Evolutionary conservation across 768 basidiomycete genomes (phyloP).

Genomic region (Lactarius akahatsu): DNA sequence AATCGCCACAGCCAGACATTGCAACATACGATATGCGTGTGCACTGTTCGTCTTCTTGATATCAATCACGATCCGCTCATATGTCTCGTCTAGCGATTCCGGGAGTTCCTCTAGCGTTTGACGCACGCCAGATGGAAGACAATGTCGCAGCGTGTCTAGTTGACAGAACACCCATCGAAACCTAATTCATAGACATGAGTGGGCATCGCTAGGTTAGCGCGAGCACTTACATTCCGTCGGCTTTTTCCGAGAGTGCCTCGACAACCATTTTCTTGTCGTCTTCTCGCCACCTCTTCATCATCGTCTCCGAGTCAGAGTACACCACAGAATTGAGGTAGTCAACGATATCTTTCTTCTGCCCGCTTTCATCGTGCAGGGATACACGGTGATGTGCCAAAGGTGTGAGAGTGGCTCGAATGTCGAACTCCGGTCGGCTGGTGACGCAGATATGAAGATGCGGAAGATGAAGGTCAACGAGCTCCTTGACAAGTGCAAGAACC

Average conservation of each 20-base stretch:
- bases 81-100: background rate
- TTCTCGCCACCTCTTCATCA: background rate
- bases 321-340: background rate
- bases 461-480: background rate
- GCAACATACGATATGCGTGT: background rate
- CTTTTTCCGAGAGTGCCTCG: background rate
- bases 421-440: background rate
- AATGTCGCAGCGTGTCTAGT: background rate
- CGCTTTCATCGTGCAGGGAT: background rate
- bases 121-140: background rate
- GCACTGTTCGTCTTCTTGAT: background rate
- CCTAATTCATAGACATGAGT: background rate
- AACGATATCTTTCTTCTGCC: background rate
- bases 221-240: background rate
- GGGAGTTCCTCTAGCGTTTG: background rate
- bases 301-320: background rate
- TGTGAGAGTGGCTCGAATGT: background rate
- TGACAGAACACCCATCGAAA: constrained; percentile 2
- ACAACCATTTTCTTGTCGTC: background rate
- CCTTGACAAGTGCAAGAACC: background rate
- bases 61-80: background rate
- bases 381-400: background rate
- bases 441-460: background rate
- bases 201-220: background rate
- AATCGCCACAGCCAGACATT: background rate